Conservation (phyloP, 495 filamentous ascomycete species). For the Sporormia fimetaria region DNA sequence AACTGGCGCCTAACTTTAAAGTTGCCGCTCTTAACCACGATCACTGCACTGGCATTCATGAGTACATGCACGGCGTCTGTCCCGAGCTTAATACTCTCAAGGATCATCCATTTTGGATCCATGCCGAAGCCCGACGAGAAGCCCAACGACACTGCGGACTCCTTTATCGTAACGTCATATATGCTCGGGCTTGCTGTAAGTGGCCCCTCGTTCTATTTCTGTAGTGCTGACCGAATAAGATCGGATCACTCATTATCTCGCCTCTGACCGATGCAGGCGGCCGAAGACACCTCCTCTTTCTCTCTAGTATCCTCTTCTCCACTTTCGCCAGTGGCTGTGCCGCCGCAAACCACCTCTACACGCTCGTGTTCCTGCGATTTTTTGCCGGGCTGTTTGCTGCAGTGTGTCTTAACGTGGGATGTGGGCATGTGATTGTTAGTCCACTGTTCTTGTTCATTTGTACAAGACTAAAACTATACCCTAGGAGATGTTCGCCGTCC, state of each 20-base stretch:
- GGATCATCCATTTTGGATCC: too few species aligned
- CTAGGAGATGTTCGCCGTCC: slow-evolving; percentile 17
- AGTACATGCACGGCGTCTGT: too few species aligned
- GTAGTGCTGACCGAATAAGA: not conserved
- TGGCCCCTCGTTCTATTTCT: not conserved
- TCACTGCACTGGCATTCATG: too few species aligned
- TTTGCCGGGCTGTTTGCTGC: slow-evolving; percentile 52
- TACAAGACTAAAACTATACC: too few species aligned
- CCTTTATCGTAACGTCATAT: too few species aligned
- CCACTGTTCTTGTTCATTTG: too few species aligned
- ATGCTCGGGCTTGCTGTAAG: too few species aligned
- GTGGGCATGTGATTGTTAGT: slow-evolving; percentile 21
- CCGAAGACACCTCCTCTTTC: slow-evolving; percentile 33
- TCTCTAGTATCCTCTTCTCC: slow-evolving; percentile 20
- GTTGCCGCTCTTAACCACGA: too few species aligned
- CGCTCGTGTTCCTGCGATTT: slow-evolving; percentile 54
- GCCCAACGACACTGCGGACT: too few species aligned
- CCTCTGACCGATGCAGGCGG: slow-evolving; percentile 70
- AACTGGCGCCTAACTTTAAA: too few species aligned
- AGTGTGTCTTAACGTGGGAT: slow-evolving; percentile 42
- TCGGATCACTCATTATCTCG: slow-evolving; percentile 54
- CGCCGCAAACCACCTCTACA: slow-evolving; percentile 45
- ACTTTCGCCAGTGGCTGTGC: slow-evolving; percentile 61
- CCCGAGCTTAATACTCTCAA: too few species aligned
- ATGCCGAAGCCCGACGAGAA: too few species aligned